Evolutionary conservation across 495 filamentous ascomycete species (phyloP).

Genomic region (Viridothelium virens): DNA sequence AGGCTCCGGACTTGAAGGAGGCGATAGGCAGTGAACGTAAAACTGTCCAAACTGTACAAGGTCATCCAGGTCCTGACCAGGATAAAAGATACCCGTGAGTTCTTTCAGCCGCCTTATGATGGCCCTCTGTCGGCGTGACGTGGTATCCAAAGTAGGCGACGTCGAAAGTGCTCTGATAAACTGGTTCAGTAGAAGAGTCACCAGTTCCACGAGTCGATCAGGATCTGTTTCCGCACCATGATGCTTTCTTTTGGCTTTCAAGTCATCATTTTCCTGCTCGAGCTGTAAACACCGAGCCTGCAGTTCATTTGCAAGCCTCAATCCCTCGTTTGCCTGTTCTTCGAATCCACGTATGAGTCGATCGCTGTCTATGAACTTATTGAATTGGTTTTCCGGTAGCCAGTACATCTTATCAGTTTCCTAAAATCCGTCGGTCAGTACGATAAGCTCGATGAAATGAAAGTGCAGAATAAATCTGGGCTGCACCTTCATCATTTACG

Average conservation of each 20-base stretch:
- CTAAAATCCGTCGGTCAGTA: not conserved
- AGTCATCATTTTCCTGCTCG: not conserved
- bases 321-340: not conserved
- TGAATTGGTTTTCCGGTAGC: slow-evolving; percentile 1
- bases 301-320: not conserved
- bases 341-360: not conserved
- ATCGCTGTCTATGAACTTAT: not conserved
- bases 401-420: not conserved
- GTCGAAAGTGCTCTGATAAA: not conserved
- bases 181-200: not conserved
- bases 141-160: not conserved
- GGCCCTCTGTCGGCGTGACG: not conserved
- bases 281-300: not conserved
- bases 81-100: not conserved
- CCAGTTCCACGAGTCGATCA: not conserved
- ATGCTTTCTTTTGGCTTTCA: not conserved
- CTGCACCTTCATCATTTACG: too few species aligned
- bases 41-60: not conserved
- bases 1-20: slow-evolving; percentile 3
- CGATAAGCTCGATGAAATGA: too few species aligned
- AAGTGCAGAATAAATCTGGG: too few species aligned
- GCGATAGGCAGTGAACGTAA: not conserved
- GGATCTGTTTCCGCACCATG: not conserved
- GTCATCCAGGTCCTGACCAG: not conserved
- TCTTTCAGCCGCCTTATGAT: not conserved